Evolutionary conservation across 495 filamentous ascomycete species (phyloP).

Genomic region (Aspergillus nidulans): DNA sequence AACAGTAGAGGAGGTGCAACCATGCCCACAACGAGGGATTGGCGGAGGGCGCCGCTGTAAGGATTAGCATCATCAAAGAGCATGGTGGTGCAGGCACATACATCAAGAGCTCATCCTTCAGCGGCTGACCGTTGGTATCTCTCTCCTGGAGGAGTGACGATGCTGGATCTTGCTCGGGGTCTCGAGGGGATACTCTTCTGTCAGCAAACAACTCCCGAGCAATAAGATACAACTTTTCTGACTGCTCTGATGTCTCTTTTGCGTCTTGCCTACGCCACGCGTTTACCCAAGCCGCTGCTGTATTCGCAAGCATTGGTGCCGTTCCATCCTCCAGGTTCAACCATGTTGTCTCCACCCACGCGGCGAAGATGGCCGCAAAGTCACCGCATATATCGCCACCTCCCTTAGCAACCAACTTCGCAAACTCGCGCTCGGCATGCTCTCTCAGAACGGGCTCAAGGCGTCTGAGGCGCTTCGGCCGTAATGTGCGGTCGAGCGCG

Average conservation of each 20-base stretch:
- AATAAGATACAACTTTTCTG: background rate
- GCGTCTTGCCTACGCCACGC: constrained; percentile 3
- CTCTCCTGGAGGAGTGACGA: background rate
- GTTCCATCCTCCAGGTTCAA: background rate
- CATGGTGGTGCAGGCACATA: background rate
- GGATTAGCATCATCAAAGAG: background rate
- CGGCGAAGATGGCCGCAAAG: background rate
- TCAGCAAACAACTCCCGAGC: background rate
- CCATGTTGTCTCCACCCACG: constrained; percentile 1
- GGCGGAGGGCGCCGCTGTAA: background rate
- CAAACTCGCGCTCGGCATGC: constrained; percentile 1
- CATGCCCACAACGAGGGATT: constrained; percentile 6
- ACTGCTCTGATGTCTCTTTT: background rate
- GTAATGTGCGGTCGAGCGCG: background rate
- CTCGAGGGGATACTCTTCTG: background rate
- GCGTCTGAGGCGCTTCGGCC: background rate
- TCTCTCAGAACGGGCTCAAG: background rate
- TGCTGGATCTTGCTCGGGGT: background rate
- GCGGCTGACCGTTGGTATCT: background rate
- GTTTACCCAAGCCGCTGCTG: constrained; percentile 3
- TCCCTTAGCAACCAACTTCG: background rate
- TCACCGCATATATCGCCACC: background rate
- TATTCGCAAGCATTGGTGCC: background rate
- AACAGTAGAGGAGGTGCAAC: background rate
- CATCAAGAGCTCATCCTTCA: constrained; percentile 4